These are phyloP conservation scores for Cytospora piceae DNA, from an alignment of 2,329 filamentous ascomycete species.

Conservation along the genomic window DNA sequence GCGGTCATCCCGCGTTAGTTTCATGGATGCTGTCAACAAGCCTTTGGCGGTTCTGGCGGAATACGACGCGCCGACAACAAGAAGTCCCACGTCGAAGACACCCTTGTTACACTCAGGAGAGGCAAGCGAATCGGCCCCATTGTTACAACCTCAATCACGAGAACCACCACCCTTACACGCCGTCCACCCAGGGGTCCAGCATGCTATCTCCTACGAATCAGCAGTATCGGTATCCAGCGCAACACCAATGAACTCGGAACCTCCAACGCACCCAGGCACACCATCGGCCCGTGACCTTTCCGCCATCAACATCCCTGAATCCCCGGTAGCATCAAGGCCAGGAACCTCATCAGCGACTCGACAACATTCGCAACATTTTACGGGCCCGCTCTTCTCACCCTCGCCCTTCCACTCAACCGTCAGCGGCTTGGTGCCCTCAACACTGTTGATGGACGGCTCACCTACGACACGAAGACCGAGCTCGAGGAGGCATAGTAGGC, in stretches of 20 bases:
- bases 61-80: constrained; percentile 43
- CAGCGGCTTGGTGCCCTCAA: constrained; percentile 60
- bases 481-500: constrained; percentile 52
- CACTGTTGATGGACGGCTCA: constrained; percentile 51
- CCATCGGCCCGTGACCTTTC: constrained; percentile 26
- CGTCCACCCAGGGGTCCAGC: constrained; percentile 42
- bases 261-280: constrained; percentile 36
- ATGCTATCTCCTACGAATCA: constrained; percentile 41
- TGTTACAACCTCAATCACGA: constrained; percentile 51
- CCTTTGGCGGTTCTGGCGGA: constrained; percentile 43
- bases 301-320: constrained; percentile 23
- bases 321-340: constrained; percentile 38
- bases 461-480: constrained; percentile 45
- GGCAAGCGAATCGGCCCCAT: constrained; percentile 43
- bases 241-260: constrained; percentile 38
- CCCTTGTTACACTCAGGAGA: constrained; percentile 39
- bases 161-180: constrained; percentile 40
- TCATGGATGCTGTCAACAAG: constrained; percentile 44
- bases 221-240: constrained; percentile 36
- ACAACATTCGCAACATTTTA: constrained; percentile 45
- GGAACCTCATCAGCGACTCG: constrained; percentile 38
- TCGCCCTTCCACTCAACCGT: constrained; percentile 64
- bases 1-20: constrained; percentile 54
- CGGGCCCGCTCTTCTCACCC: constrained; percentile 59
- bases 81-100: constrained; percentile 37